Base-by-base conservation (phyloP, 371 early-diverging fungal species). In the Rhizomucor miehei region DNA sequence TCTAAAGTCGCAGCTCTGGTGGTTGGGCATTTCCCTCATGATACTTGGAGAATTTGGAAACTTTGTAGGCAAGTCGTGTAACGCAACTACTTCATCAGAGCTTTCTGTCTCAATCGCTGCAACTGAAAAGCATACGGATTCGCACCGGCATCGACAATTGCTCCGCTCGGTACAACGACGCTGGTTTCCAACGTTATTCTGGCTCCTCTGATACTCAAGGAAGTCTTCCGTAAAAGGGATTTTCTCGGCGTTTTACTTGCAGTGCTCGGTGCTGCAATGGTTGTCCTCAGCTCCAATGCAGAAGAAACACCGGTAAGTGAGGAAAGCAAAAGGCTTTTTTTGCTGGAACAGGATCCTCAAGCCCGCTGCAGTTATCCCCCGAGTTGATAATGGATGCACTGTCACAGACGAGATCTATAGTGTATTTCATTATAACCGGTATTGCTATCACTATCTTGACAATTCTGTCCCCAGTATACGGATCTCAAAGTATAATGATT, bases 131-230 rank as follows among this genome's bases (percentile, higher is more conserved):
- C 90, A 1, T 90, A 90, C 60, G 90, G 89, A 4, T 90, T 87
- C 65, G 90, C 90, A 6, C 87, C 87, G 23, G 88, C 90, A n/a
- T 88, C 89, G 0, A 79, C 87, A 0, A 81, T 90, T 51, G 89
- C 91, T n/a, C 91, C 91, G 0, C 57, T 90, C 19, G 91, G 90
- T 23, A 90, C 91, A 0, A 86, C 89, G 3, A 82, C 87, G 3
- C 57, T 88, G 24, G 80, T 87, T 43, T 71, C 84, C 17, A 90
- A 90, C 65, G 88, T 86, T 12, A 81, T 89, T 23, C 54, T 90
- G 17, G 90, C 90, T 1, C 90, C 90, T 1, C 57, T 85, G 19
- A 81, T 88, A 73, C 57, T 90, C 17, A 80, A 82, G 34, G 90
- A 90, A 57, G 66, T 71, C 11, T 85, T 88, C 49, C 72, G 90